Conservation (phyloP, 1,284 basidiomycete species). For the Trametes versicolor region DNA sequence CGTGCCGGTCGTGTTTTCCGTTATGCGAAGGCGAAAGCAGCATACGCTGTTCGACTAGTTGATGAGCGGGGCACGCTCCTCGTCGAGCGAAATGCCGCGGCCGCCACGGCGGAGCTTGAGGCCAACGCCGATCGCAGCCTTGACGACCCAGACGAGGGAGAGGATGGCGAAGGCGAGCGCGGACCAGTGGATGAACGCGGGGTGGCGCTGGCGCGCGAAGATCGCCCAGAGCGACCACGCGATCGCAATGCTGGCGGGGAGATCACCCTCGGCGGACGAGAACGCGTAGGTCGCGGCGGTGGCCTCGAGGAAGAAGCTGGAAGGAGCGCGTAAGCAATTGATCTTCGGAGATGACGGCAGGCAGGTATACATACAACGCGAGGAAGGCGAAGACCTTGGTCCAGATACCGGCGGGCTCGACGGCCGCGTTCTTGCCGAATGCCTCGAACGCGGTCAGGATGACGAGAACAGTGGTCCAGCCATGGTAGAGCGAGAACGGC, state of each 20-base stretch:
- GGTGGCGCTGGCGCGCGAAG: conserved; percentile 70
- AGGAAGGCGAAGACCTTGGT: conserved; percentile 96
- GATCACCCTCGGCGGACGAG: conserved; percentile 89
- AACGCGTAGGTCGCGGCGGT: conserved; percentile 94
- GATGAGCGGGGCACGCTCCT: conserved; percentile 87
- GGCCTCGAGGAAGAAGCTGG: conserved; percentile 90
- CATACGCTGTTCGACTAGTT: conserved; percentile 42
- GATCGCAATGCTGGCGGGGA: conserved; percentile 89
- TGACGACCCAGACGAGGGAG: conserved; percentile 84
- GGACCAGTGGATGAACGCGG: conserved; percentile 87
- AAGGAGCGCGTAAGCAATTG: conserved; percentile 27
- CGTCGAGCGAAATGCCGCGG: conserved; percentile 75
- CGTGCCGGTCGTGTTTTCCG: conserved; percentile 3
- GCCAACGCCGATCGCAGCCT: conserved; percentile 69
- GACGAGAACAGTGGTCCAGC: conserved; percentile 94
- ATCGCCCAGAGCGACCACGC: conserved; percentile 87
- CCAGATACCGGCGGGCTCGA: conserved; percentile 81
- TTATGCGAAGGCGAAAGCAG: neutral
- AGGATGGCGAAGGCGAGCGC: conserved; percentile 89
- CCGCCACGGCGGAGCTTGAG: conserved; percentile 54
- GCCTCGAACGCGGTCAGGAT: conserved; percentile 91
- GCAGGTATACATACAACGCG: conserved; percentile 62
- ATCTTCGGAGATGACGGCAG: neutral
- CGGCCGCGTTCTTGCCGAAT: conserved; percentile 82
- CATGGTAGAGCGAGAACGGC: conserved; percentile 94